Evolutionary conservation across 305 asterid species (phyloP).

Genomic region (Fraxinus albicans): DNA sequence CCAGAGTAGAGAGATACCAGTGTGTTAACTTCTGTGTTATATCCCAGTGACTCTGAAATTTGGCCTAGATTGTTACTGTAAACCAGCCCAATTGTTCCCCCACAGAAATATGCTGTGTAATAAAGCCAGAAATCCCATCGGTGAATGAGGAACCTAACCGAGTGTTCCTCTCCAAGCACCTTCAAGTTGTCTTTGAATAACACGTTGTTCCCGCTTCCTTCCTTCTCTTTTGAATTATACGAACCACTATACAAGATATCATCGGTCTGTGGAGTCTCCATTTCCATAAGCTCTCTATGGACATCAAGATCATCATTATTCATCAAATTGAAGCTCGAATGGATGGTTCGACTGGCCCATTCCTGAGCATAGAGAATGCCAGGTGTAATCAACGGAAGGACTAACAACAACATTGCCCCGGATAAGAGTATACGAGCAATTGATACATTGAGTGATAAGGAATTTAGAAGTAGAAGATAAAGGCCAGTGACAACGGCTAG

Average conservation of each 20-base stretch:
- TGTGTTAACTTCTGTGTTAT: constrained; percentile 32
- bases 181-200: constrained; percentile 22
- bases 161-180: constrained; percentile 64
- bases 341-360: constrained; percentile 13
- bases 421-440: constrained; percentile 33
- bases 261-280: constrained; percentile 1
- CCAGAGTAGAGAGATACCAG: constrained; percentile 65
- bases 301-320: constrained; percentile 29
- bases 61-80: constrained; percentile 75
- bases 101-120: constrained; percentile 54
- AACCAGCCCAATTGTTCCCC: constrained; percentile 65
- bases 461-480: constrained; percentile 38
- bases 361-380: constrained; percentile 21
- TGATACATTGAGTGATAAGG: constrained; percentile 25
- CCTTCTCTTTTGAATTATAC: constrained; percentile 22
- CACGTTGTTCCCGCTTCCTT: constrained; percentile 16
- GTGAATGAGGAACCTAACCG: constrained; percentile 36
- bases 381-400: constrained; percentile 35
- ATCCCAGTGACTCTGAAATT: constrained; percentile 63
- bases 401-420: constrained; percentile 49
- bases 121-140: constrained; percentile 69
- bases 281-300: constrained; percentile 26
- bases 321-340: constrained; percentile 19
- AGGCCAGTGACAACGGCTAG: constrained; percentile 52
- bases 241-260: constrained; percentile 13